phyloP scores from a whole-genome alignment of 805 yeast genomes.

The Phaffomyces thermotolerans region DNA sequence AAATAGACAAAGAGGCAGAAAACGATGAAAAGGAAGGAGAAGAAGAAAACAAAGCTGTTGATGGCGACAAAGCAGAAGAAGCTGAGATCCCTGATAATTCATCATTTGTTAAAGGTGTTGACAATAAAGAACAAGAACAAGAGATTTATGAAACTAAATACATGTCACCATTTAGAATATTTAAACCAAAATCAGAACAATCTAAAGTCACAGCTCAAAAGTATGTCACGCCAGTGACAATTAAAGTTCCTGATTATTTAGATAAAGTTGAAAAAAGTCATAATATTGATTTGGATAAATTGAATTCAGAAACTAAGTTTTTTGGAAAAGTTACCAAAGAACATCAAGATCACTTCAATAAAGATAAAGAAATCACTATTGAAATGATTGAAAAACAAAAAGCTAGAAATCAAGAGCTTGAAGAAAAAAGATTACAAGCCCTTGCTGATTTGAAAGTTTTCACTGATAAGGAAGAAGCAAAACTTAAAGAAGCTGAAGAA shows the following conservation, averaged over 20 bases:
- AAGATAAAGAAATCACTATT: background rate
- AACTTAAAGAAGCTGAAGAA: conserved; percentile 3
- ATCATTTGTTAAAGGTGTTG: background rate
- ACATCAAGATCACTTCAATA: conserved; percentile 6
- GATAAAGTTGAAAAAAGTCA: conserved; percentile 7
- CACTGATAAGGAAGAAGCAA: conserved; percentile 5
- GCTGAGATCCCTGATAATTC: background rate
- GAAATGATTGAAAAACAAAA: conserved; percentile 3
- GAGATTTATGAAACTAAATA: conserved; percentile 5
- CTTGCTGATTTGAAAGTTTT: conserved; percentile 5
- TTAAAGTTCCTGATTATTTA: conserved; percentile 4
- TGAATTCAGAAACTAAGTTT: conserved; percentile 4
- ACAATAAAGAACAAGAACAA: background rate
- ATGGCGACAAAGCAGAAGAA: background rate
- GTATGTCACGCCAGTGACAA: background rate
- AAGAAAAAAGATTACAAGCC: conserved; percentile 7
- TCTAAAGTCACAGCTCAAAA: background rate
- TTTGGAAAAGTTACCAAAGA: conserved; percentile 1
- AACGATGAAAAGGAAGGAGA: background rate
- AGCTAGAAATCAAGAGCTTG: conserved; percentile 5
- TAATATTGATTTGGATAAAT: conserved; percentile 1
- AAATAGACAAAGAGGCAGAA: background rate
- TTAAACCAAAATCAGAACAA: background rate
- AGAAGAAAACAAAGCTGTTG: background rate
- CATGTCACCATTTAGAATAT: conserved; percentile 11